These are phyloP conservation scores for Lichtheimia ramosa DNA, from an alignment of 371 early-diverging fungal species.

Conservation along the genomic window DNA sequence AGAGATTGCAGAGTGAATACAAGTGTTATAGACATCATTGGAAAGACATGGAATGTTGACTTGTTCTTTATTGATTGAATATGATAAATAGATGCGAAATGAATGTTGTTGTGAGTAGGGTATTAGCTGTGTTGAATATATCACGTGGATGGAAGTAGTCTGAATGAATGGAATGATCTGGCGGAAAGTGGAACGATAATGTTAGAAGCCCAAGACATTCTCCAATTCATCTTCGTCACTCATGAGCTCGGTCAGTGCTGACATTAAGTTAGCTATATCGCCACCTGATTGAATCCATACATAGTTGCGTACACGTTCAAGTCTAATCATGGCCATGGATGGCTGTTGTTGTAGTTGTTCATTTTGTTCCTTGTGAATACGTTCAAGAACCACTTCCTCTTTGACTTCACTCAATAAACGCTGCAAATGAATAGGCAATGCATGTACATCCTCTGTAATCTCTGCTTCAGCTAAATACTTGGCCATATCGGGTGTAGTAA, in stretches of 20 bases:
- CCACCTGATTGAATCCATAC: slow-evolving; percentile 25
- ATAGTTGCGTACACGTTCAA: slow-evolving; percentile 22
- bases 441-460: slow-evolving; percentile 26
- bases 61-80: no score
- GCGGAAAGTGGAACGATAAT: neutral
- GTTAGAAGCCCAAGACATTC: slow-evolving; percentile 10
- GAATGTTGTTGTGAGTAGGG: no score
- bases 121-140: no score
- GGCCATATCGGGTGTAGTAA: slow-evolving; percentile 23
- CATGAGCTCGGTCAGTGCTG: slow-evolving; percentile 24
- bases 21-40: no score
- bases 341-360: neutral
- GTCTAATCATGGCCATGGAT: slow-evolving; percentile 10
- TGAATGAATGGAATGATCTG: no score
- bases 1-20: no score
- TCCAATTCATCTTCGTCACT: slow-evolving; percentile 38
- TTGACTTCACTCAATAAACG: slow-evolving; percentile 30
- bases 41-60: no score
- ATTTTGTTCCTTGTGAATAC: slow-evolving; percentile 7
- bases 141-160: no score
- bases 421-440: slow-evolving; percentile 28
- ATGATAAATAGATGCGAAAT: no score
- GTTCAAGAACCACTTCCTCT: slow-evolving; percentile 27
- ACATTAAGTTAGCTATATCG: slow-evolving; percentile 35
- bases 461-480: slow-evolving; percentile 18